These are phyloP conservation scores for Eremomyces bilateralis DNA, from an alignment of 495 filamentous ascomycete species.

Conservation along the genomic window DNA sequence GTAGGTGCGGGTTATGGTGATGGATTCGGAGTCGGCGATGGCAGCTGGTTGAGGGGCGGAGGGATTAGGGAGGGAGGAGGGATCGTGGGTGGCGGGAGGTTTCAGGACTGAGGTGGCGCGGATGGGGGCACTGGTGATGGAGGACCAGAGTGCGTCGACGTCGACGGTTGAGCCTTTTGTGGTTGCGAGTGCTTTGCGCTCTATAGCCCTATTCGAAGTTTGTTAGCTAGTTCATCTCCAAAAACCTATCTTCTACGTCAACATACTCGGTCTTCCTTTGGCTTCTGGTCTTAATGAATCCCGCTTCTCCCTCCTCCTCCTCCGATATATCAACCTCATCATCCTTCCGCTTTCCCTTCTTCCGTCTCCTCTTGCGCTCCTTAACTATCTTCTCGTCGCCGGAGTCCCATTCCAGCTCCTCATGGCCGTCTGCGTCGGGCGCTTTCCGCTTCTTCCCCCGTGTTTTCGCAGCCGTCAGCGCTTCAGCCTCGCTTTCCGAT, in stretches of 20 bases:
- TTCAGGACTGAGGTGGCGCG: conserved; percentile 2
- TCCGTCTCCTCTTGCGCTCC: conserved; percentile 29
- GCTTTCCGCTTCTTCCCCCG: conserved; percentile 8
- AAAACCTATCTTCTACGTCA: not conserved
- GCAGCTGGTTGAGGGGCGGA: too few species aligned
- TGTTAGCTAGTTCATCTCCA: not conserved
- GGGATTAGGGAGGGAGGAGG: conserved; percentile 1
- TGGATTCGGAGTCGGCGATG: conserved; percentile 26
- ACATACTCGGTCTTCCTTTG: conserved; percentile 19
- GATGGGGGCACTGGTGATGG: conserved; percentile 32
- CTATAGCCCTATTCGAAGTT: conserved; percentile 30
- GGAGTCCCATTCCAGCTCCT: conserved; percentile 30
- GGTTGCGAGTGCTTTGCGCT: conserved; percentile 37
- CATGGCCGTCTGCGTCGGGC: conserved; percentile 11
- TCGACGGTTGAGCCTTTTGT: conserved; percentile 59
- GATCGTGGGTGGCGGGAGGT: not conserved
- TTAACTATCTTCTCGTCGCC: conserved; percentile 64
- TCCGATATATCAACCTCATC: conserved; percentile 19
- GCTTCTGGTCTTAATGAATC: conserved; percentile 59
- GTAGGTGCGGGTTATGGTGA: conserved; percentile 75
- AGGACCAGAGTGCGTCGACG: conserved; percentile 72
- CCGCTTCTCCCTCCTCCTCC: conserved; percentile 46
- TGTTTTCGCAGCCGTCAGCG: conserved; percentile 15
- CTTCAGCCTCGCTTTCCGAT: conserved; percentile 15
- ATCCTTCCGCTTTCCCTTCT: conserved; percentile 18